Evolutionary conservation across 768 basidiomycete genomes (phyloP).

Genomic region (Cantharellus cinnabarinus): DNA sequence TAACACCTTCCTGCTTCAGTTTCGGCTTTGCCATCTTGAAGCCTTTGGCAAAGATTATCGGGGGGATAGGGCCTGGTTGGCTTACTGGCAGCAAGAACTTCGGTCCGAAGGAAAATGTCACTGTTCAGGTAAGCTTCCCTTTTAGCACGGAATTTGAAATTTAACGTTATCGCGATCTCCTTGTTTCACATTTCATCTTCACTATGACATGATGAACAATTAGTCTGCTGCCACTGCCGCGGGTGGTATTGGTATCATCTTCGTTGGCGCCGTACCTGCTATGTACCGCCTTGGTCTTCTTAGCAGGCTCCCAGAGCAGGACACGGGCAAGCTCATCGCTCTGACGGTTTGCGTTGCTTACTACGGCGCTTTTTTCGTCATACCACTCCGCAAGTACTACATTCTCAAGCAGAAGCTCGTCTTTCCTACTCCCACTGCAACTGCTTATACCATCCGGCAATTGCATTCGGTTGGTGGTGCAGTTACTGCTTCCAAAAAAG

Average conservation of each 20-base stretch:
- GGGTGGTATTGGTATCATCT: slow-evolving; percentile 35
- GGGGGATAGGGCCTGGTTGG: slow-evolving; percentile 22
- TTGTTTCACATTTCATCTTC: slow-evolving; percentile 8
- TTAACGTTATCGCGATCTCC: slow-evolving; percentile 20
- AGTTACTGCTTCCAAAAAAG: slow-evolving; percentile 33
- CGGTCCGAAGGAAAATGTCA: slow-evolving; percentile 46
- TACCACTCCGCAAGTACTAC: slow-evolving; percentile 40
- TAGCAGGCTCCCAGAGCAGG: slow-evolving; percentile 25
- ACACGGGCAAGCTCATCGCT: slow-evolving; percentile 35
- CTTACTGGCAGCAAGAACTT: slow-evolving; percentile 32
- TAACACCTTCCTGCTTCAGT: no score
- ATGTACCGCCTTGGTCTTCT: slow-evolving; percentile 36
- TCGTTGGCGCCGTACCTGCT: slow-evolving; percentile 38
- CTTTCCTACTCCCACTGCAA: slow-evolving; percentile 46
- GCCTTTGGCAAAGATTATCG: slow-evolving; percentile 22
- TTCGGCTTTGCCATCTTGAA: slow-evolving; percentile 38
- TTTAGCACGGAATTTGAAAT: no score
- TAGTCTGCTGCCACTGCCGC: slow-evolving; percentile 20
- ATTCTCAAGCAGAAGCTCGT: slow-evolving; percentile 41
- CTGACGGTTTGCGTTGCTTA: slow-evolving; percentile 21
- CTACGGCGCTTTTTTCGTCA: slow-evolving; percentile 30
- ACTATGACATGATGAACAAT: slow-evolving; percentile 2
- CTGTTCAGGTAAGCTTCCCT: slow-evolving; percentile 27
- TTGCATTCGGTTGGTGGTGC: slow-evolving; percentile 34
- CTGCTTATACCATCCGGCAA: slow-evolving; percentile 43